Conservation (phyloP, 2,329 filamentous ascomycete genomes). For the Colletotrichum tofieldiae region DNA sequence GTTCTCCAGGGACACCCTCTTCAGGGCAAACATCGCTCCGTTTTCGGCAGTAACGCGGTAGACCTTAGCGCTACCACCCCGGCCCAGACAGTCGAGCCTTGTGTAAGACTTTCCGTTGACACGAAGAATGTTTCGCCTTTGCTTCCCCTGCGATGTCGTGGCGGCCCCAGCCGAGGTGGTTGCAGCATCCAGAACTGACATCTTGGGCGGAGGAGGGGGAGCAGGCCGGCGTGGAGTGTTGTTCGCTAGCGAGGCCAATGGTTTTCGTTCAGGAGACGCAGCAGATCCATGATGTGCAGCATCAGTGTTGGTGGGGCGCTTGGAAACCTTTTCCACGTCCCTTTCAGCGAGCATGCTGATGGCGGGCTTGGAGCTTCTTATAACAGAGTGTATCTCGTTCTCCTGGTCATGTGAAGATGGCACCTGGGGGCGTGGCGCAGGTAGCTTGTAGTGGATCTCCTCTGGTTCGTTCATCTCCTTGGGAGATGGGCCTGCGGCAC, state of each 20-base stretch:
- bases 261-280: slow-evolving; percentile 70
- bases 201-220: slow-evolving; percentile 90
- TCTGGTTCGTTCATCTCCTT: slow-evolving; percentile 55
- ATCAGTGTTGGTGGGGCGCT: slow-evolving; percentile 65
- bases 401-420: slow-evolving; percentile 84
- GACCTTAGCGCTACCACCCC: slow-evolving; percentile 93
- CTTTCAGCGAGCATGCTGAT: slow-evolving; percentile 70
- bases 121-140: slow-evolving; percentile 85
- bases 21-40: slow-evolving; percentile 94
- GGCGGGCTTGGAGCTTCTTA: slow-evolving; percentile 74
- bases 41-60: slow-evolving; percentile 98
- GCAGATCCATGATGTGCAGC: slow-evolving; percentile 54
- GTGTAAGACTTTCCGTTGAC: slow-evolving; percentile 95
- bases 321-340: slow-evolving; percentile 66
- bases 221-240: slow-evolving; percentile 86
- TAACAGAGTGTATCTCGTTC: slow-evolving; percentile 82
- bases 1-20: slow-evolving; percentile 91
- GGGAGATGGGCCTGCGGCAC: slow-evolving; percentile 52
- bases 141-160: slow-evolving; percentile 79
- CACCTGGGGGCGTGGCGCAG: slow-evolving; percentile 69
- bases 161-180: slow-evolving; percentile 87
- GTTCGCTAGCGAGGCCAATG: slow-evolving; percentile 67
- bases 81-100: slow-evolving; percentile 89
- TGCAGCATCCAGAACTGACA: slow-evolving; percentile 94
- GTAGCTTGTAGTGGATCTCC: slow-evolving; percentile 68